Evolutionary conservation across 2,329 filamentous ascomycete genomes (phyloP).

Genomic region (Ophiosphaerella narmari): DNA sequence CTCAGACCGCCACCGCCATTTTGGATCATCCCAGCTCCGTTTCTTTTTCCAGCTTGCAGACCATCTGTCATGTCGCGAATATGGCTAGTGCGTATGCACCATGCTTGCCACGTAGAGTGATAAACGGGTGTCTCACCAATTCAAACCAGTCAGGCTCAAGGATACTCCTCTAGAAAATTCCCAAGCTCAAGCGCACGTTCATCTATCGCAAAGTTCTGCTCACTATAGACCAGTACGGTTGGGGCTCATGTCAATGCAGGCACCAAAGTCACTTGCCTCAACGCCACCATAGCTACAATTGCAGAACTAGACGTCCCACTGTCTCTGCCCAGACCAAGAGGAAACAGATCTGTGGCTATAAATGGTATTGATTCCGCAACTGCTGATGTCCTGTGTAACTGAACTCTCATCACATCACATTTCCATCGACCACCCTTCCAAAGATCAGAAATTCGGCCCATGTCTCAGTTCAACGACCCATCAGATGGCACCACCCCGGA

Average conservation of each 20-base stretch:
- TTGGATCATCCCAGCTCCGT: no score
- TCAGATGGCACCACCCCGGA: not conserved
- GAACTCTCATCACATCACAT: constrained; percentile 6
- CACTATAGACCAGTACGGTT: constrained; percentile 8
- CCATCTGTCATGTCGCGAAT: no score
- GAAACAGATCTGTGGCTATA: constrained; percentile 25
- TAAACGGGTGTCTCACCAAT: not conserved
- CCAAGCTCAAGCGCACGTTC: no score
- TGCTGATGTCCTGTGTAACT: constrained; percentile 27
- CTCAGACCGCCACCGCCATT: no score
- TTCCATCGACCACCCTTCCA: constrained; percentile 3
- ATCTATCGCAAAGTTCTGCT: no score
- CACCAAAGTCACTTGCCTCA: constrained; percentile 5
- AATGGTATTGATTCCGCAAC: constrained; percentile 14
- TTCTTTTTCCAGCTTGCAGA: no score
- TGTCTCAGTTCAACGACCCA: constrained; percentile 22
- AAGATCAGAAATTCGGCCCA: constrained; percentile 6
- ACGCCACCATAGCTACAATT: constrained; percentile 9
- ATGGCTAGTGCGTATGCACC: no score
- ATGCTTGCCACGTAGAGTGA: not conserved
- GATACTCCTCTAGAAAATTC: no score
- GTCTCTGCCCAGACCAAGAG: constrained; percentile 29
- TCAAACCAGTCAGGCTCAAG: not conserved
- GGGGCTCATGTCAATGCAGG: constrained; percentile 1
- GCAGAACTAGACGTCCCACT: constrained; percentile 10